Percentiles rank a stretch among this genome's conserved stretches.
These are phyloP conservation scores for Ceratocystis destructans DNA, from an alignment of 2,329 filamentous ascomycete genomes.

Conservation along the genomic window DNA sequence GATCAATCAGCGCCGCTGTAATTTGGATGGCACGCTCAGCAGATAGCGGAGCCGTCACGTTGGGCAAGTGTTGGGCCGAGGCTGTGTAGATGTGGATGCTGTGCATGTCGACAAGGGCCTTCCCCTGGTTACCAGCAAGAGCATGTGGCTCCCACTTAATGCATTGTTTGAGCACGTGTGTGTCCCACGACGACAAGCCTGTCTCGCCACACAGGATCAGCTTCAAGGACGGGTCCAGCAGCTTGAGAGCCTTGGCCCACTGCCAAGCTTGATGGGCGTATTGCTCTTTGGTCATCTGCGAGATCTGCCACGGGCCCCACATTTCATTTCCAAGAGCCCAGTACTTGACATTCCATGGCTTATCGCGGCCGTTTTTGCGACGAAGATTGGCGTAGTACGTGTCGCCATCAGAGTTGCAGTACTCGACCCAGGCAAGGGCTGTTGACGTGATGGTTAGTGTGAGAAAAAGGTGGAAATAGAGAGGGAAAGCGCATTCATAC, in stretches of 20 bases:
- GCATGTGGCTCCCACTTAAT: conserved; percentile 31
- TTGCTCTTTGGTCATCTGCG: conserved; percentile 53
- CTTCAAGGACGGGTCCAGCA: conserved; percentile 53
- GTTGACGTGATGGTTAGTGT: neutral
- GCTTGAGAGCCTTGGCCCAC: conserved; percentile 58
- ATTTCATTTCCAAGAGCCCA: conserved; percentile 72
- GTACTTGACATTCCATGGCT: conserved; percentile 72
- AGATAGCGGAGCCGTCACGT: conserved; percentile 42
- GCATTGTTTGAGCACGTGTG: conserved; percentile 57
- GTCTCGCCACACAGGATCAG: conserved; percentile 65
- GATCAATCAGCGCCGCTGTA: conserved; percentile 53
- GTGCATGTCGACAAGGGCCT: conserved; percentile 58
- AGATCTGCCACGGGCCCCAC: conserved; percentile 55
- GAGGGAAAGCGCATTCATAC: neutral
- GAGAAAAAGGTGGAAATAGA: neutral
- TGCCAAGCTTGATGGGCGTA: conserved; percentile 56
- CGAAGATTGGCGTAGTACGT: conserved; percentile 73
- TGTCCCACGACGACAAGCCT: conserved; percentile 57
- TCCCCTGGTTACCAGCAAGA: conserved; percentile 25
- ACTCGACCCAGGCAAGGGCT: conserved; percentile 65
- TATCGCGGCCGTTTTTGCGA: conserved; percentile 56
- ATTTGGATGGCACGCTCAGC: conserved; percentile 65
- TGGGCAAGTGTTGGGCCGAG: conserved; percentile 35
- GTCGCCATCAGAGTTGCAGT: conserved; percentile 66
- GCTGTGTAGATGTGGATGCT: conserved; percentile 69